Evolutionary conservation across 768 basidiomycete species (phyloP), one percentile per base, ranked within the genome.

Genomic region (Arthromyces matolae): DNA sequence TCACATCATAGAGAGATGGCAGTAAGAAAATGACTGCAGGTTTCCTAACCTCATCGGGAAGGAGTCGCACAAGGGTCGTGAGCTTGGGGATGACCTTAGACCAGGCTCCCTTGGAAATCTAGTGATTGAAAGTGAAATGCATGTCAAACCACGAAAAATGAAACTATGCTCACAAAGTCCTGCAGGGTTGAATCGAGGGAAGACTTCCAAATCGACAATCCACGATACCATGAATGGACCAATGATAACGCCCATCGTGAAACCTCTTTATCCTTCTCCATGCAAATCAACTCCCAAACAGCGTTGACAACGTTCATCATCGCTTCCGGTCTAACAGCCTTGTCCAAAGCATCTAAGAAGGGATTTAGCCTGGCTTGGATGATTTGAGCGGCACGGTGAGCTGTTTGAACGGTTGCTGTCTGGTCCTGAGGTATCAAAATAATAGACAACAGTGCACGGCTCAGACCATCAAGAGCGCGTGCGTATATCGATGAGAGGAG

Each of bases 1-100:
- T 59, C 53, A 81, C 81, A 36, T 81, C 78, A 42, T 72, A 72
- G 8, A 84, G 52, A 1, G 70, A 52, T 3, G 80, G 78, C 29
- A 82, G 60, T 22, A 73, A 56, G 25, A 65, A 61, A 0, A 63
- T 57, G 20, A 79, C 62, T 13, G 78, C 44, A 8, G 60, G 59
- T 44, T 67, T 70, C 35, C 73, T 70, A 38, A 77, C 60, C 10
- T 77, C 77, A n/a, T 77, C 71, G 1, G 79, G 75, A 8, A 78
- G 61, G 28, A 66, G 59, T 20, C 67, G 67, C 9, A 78, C 57
- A n/a, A 83, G 50, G 0, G 70, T 60, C 3, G 66, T 66, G 6
- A 83, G 53, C 24, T 77, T 56, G 8, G 65, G 60, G 14, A 78
- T 50, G 5, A 74, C 62, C 3, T 51, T 58, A 1, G 65, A 42